Evolutionary conservation across 2,329 filamentous ascomycete species (phyloP), one percentile per base, ranked within the genome.

Genomic region (Arthroderma uncinatum): DNA sequence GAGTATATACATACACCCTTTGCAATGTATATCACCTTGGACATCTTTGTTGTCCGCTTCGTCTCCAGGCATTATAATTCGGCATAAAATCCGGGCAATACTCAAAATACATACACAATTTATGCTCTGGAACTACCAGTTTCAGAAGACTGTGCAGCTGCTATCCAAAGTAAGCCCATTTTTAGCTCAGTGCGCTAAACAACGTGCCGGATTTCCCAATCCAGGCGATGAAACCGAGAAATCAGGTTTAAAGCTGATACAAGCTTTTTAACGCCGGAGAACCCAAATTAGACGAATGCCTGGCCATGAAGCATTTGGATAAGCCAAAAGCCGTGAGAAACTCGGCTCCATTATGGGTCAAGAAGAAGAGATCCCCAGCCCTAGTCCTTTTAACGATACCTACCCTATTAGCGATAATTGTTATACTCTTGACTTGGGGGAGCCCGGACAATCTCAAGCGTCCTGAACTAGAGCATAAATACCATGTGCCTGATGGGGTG

Each of bases 401-500:
- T 50, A 25, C 25, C 23, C 47, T 50, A 9, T 19, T 50, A n/a
- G 28, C 47, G 3, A 33, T 50, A 50, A 50, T 50, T 5, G 9
- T 50, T 10, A 19, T 50, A 6, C 33, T 50, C 25, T 25, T 50
- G 23, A 30, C 25, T n/a, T 50, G 47, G 47, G 47, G 28, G 33
- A 50, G 28, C 25, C 12, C 16, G 47, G 47, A 50, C 12, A 33
- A 30, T 16, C 47, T 50, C 28, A 7, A 7, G 12, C 47, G 47
- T 8, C 47, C 47, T 30, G n/a, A n/a, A 8, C 2, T 19, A 33
- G 12, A 19, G 14, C 23, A 25, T 5, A 50, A 33, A 33, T 50
- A 50, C 47, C 8, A 19, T 16, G 28, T 50, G 10, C 23, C 47
- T 30, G 52, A 59, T 52, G 47, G 40, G 16, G 58, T 59, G 36